These are phyloP conservation scores for Pinus tabuliformis DNA, from an alignment of 75 land plant genomes.

Conservation along the genomic window DNA sequence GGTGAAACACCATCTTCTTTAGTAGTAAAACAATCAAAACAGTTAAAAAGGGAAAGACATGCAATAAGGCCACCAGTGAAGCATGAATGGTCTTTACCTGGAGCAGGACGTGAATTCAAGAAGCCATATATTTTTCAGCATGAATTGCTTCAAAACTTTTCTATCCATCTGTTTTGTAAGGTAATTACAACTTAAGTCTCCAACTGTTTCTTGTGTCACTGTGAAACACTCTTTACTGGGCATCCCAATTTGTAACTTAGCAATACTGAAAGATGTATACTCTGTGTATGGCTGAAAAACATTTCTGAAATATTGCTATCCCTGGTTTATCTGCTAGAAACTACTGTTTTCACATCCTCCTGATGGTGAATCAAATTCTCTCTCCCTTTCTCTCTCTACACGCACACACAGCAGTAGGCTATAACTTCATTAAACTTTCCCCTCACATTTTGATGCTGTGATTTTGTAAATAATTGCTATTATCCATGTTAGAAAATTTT, in stretches of 20 bases:
- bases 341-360: not conserved
- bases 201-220: not conserved
- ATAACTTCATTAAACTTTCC: too few species aligned
- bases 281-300: too few species aligned
- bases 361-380: too few species aligned
- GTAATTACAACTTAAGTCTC: conserved; percentile 19
- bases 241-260: not conserved
- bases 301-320: not conserved
- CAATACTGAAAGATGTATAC: too few species aligned
- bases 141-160: conserved; percentile 95
- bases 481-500: not conserved
- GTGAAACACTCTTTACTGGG: not conserved
- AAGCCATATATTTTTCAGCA: conserved; percentile 93
- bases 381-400: too few species aligned
- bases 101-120: conserved; percentile 27
- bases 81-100: conserved; percentile 93
- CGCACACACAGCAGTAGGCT: too few species aligned
- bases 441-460: too few species aligned
- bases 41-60: conserved; percentile 70
- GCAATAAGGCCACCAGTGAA: conserved; percentile 88
- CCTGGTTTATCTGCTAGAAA: not conserved
- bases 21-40: conserved; percentile 27
- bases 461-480: too few species aligned
- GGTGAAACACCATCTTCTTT: conserved; percentile 39
- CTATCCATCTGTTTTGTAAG: conserved; percentile 96